These are phyloP conservation scores for Gynochthodes officinalis DNA, from an alignment of 257 asterid genomes.

Conservation along the genomic window DNA sequence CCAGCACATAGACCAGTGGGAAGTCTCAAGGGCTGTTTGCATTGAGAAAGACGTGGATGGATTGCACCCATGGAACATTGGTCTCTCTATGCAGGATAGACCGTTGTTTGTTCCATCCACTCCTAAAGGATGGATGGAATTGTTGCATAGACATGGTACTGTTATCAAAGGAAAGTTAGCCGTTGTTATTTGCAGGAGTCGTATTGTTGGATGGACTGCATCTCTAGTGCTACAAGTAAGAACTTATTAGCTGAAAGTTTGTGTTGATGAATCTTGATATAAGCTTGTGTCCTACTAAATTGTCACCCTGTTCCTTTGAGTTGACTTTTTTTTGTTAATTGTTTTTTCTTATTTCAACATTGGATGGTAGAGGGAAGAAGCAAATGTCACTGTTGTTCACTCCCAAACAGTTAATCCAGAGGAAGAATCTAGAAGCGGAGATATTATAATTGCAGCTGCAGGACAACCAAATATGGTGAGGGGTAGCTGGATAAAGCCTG, in stretches of 20 bases:
- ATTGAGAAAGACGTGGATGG: no score
- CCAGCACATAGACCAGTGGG: no score
- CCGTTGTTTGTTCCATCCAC: no score
- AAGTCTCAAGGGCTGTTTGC: no score
- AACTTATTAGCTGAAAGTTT: conserved; percentile 4
- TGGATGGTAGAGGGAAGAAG: conserved; percentile 76
- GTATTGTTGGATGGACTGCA: no score
- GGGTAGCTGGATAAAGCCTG: conserved; percentile 96
- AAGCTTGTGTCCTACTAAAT: background rate
- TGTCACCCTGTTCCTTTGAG: conserved; percentile 1
- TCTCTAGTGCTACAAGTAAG: conserved; percentile 81
- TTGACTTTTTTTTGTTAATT: background rate
- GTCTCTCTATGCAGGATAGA: no score
- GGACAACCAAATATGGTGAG: conserved; percentile 89
- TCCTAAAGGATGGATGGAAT: no score
- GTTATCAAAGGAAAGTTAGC: no score
- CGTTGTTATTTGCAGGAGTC: no score
- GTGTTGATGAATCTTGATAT: conserved; percentile 4
- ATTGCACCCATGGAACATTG: no score
- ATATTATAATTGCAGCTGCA: conserved; percentile 72
- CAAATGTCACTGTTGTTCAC: conserved; percentile 81
- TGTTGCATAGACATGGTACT: no score
- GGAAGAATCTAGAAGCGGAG: conserved; percentile 76
- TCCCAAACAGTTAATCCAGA: conserved; percentile 82
- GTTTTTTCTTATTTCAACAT: background rate